These are phyloP conservation scores for Ceratocystis colombiana DNA, from an alignment of 2,329 filamentous ascomycete genomes.

Conservation along the genomic window DNA sequence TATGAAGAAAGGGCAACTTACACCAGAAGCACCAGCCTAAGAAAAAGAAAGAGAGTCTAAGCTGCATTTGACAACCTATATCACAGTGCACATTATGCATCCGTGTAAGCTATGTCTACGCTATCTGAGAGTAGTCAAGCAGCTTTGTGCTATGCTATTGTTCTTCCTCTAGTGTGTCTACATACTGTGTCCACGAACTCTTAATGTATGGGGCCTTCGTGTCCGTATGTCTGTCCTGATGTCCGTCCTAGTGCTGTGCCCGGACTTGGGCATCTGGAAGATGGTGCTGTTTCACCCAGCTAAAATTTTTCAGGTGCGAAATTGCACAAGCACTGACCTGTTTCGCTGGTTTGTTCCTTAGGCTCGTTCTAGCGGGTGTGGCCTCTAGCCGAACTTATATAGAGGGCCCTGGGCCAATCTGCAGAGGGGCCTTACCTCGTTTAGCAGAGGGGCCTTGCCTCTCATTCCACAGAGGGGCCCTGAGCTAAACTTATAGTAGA, in stretches of 20 bases:
- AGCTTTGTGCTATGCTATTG: not conserved
- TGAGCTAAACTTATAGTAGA: too few relatives aligned
- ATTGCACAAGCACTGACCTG: slow-evolving; percentile 2
- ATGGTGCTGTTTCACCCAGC: not conserved
- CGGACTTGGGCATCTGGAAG: not conserved
- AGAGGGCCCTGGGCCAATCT: too few relatives aligned
- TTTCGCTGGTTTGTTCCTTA: not conserved
- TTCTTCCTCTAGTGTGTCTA: too few relatives aligned
- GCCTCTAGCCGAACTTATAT: too few relatives aligned
- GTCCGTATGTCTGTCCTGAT: too few relatives aligned
- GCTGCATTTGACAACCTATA: not conserved
- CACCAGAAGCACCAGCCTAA: not conserved
- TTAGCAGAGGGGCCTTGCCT: too few relatives aligned
- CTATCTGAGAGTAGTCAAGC: not conserved
- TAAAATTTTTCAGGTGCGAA: not conserved
- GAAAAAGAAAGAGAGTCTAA: not conserved
- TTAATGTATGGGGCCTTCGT: too few relatives aligned
- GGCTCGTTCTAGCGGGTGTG: not conserved
- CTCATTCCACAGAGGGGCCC: too few relatives aligned
- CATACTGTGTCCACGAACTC: too few relatives aligned
- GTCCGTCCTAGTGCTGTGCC: too few relatives aligned
- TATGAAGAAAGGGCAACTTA: not conserved
- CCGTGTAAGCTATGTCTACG: not conserved
- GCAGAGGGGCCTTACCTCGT: too few relatives aligned
- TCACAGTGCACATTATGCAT: not conserved